Percentiles rank a stretch among this genome's conserved stretches.
Evolutionary conservation across 2,329 filamentous ascomycete species (phyloP).

Genomic region (Trichoderma sp.): DNA sequence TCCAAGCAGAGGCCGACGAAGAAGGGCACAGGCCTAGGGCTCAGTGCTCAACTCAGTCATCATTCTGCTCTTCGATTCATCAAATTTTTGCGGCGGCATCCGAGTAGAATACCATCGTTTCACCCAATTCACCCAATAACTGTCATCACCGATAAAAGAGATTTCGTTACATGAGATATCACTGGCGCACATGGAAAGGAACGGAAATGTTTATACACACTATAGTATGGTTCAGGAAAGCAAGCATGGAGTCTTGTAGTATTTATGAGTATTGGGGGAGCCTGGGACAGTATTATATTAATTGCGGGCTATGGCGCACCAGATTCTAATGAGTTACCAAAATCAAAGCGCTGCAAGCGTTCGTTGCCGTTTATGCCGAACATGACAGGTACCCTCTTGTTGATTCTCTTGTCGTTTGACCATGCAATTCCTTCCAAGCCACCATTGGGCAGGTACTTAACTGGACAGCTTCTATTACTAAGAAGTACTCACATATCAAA

Average conservation of each 20-base stretch:
- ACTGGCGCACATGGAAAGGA: slow-evolving; percentile 12
- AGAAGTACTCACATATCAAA: too few relatives aligned
- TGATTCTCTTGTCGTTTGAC: not conserved
- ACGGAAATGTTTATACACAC: not conserved
- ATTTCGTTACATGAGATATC: slow-evolving; percentile 4
- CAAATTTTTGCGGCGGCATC: not conserved
- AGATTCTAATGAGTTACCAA: not conserved
- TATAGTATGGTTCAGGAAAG: slow-evolving; percentile 2
- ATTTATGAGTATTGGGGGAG: not conserved
- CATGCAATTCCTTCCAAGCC: not conserved
- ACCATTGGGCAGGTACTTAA: not conserved
- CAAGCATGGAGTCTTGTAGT: slow-evolving; percentile 16
- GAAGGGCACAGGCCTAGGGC: slow-evolving; percentile 47
- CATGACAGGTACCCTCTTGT: not conserved
- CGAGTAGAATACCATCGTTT: not conserved
- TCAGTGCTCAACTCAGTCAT: not conserved
- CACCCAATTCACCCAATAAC: not conserved
- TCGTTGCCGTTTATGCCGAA: not conserved
- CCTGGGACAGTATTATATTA: not conserved
- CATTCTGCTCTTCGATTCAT: not conserved
- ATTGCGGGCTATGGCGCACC: not conserved
- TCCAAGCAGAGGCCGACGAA: slow-evolving; percentile 73
- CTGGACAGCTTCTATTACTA: not conserved
- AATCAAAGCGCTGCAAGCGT: not conserved
- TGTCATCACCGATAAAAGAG: not conserved